Conservation (phyloP, 2,329 filamentous ascomycete species). For the Alternaria gaisen region DNA sequence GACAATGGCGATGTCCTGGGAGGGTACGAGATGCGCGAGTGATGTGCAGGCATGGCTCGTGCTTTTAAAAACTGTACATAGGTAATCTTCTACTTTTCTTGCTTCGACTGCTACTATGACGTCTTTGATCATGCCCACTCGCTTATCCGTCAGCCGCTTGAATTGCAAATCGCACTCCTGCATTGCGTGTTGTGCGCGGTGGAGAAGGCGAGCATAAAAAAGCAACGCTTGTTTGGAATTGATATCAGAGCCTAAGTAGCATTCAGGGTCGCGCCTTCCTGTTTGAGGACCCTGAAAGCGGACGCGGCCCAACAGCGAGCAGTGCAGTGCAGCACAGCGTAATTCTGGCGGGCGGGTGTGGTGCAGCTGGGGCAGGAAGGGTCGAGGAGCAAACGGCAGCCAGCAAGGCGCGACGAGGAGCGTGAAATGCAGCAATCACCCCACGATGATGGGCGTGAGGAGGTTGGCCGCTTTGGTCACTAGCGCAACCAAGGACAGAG, state of each 20-base stretch:
- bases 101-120: background rate
- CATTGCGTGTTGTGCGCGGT: background rate
- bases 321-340: background rate
- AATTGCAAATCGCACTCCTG: background rate
- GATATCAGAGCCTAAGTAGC: conserved; percentile 7
- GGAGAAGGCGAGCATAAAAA: background rate
- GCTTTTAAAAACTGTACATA: background rate
- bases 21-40: conserved; percentile 32
- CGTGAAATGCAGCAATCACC: conserved; percentile 3
- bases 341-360: background rate
- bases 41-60: conserved; percentile 1
- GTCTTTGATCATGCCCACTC: conserved; percentile 1
- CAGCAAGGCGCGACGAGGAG: background rate
- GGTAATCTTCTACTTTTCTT: background rate
- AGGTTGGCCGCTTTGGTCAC: conserved; percentile 14
- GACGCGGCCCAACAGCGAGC: background rate
- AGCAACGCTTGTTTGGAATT: background rate
- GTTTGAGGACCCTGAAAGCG: background rate
- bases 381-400: background rate
- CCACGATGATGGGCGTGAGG: conserved; percentile 7
- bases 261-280: conserved; percentile 6
- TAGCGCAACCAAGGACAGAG: conserved; percentile 17
- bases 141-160: background rate
- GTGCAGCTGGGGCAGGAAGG: too few species aligned
- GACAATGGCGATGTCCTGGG: conserved; percentile 36